These are phyloP conservation scores for Melastoma candidum DNA, from an alignment of 441 rosid genomes.

Conservation along the genomic window DNA sequence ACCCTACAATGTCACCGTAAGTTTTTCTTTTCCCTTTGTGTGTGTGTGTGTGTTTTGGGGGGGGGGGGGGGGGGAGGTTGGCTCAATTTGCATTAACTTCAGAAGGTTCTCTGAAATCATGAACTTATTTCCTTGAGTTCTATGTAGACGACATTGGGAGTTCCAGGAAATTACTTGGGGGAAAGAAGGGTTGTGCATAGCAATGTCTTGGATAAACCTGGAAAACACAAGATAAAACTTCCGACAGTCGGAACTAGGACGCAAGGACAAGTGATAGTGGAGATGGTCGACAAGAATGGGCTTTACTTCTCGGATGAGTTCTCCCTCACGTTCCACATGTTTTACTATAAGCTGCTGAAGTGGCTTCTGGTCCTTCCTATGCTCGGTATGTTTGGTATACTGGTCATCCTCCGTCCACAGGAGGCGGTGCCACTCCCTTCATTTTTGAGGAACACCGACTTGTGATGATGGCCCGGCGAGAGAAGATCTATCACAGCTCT, in stretches of 20 bases:
- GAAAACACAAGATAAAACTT: constrained; percentile 71
- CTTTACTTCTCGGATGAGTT: constrained; percentile 90
- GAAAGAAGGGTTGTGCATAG: constrained; percentile 66
- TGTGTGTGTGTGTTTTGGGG: too few species aligned
- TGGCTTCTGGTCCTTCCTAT: constrained; percentile 97
- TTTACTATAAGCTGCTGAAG: constrained; percentile 90
- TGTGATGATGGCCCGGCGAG: constrained; percentile 20
- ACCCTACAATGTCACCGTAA: constrained; percentile 91
- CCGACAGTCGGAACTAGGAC: constrained; percentile 92
- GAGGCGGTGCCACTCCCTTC: constrained; percentile 91
- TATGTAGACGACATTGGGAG: constrained; percentile 76
- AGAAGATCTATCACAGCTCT: too few species aligned
- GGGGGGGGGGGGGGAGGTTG: background rate
- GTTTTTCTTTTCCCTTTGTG: constrained; percentile 19
- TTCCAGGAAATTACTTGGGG: constrained; percentile 95
- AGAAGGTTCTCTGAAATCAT: background rate
- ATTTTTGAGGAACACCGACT: constrained; percentile 81
- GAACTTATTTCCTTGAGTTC: constrained; percentile 6
- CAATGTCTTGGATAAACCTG: constrained; percentile 58
- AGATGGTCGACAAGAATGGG: constrained; percentile 94
- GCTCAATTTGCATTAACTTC: constrained; percentile 8
- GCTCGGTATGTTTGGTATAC: constrained; percentile 91
- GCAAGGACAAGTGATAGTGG: constrained; percentile 82
- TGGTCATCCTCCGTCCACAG: constrained; percentile 85
- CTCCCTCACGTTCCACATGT: constrained; percentile 95